phyloP scores from a whole-genome alignment of 2,329 filamentous ascomycete genomes.

The Phaeosphaeria sp. region DNA sequence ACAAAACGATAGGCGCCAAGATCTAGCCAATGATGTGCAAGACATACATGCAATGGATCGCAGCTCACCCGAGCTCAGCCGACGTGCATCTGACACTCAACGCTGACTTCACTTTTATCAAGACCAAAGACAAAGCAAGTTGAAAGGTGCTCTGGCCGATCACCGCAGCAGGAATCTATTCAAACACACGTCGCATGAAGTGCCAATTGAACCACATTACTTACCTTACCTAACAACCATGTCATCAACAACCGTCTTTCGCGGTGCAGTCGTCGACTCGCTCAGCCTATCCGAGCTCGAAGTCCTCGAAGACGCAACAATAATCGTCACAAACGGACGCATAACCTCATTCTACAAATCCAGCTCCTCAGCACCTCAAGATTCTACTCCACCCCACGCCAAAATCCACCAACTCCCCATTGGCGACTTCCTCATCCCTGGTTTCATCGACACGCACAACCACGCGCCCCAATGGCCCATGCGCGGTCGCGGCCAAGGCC shows the following conservation, averaged over 20 bases:
- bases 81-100: neutral
- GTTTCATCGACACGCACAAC: conserved; percentile 72
- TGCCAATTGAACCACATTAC: neutral
- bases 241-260: neutral
- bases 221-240: neutral
- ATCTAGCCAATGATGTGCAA: neutral
- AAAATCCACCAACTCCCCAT: neutral
- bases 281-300: neutral
- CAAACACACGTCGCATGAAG: too few species aligned
- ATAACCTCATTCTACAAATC: neutral
- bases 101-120: neutral
- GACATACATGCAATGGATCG: neutral
- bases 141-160: too few species aligned
- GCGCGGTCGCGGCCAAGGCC: conserved; percentile 52
- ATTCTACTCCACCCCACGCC: neutral
- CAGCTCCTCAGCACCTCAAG: neutral
- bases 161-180: too few species aligned
- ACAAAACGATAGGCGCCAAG: too few species aligned
- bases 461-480: conserved; percentile 67
- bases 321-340: neutral
- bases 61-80: neutral
- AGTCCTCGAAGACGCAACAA: neutral
- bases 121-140: neutral
- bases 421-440: conserved; percentile 64
- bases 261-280: neutral